Conservation (phyloP, 495 filamentous ascomycete species). For the Platismatia glauca region DNA sequence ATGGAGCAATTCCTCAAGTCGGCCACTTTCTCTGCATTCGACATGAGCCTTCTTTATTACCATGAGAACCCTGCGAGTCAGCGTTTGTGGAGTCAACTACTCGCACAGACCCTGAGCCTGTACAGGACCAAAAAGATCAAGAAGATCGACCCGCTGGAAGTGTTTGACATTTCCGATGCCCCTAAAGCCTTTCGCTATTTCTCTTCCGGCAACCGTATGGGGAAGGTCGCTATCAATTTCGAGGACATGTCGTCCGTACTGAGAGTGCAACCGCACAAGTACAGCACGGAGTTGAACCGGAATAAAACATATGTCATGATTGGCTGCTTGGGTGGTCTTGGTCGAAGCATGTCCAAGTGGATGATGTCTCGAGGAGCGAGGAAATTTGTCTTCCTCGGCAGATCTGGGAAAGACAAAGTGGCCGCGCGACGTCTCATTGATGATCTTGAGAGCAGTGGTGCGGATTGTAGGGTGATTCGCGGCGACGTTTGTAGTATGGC, state of each 20-base stretch:
- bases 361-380: slow-evolving; percentile 32
- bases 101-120: too few species aligned
- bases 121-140: too few species aligned
- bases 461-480: slow-evolving; percentile 22
- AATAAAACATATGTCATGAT: slow-evolving; percentile 28
- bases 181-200: too few species aligned
- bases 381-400: slow-evolving; percentile 32
- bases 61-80: too few species aligned
- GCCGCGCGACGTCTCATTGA: slow-evolving; percentile 21
- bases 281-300: background rate
- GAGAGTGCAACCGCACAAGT: background rate
- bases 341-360: slow-evolving; percentile 29
- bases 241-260: too few species aligned
- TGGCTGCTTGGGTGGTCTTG: slow-evolving; percentile 33
- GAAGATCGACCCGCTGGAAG: too few species aligned
- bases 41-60: slow-evolving; percentile 5
- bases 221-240: too few species aligned
- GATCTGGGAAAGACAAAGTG: slow-evolving; percentile 26
- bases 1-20: background rate
- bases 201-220: too few species aligned
- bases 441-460: slow-evolving; percentile 23
- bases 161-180: too few species aligned
- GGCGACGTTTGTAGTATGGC: slow-evolving; percentile 27
- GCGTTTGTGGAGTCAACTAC: too few species aligned
- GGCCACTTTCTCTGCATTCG: slow-evolving; percentile 26